These are phyloP conservation scores for Schizosaccharomyces cryophilus DNA, from an alignment of 805 yeast genomes.

Conservation along the genomic window DNA sequence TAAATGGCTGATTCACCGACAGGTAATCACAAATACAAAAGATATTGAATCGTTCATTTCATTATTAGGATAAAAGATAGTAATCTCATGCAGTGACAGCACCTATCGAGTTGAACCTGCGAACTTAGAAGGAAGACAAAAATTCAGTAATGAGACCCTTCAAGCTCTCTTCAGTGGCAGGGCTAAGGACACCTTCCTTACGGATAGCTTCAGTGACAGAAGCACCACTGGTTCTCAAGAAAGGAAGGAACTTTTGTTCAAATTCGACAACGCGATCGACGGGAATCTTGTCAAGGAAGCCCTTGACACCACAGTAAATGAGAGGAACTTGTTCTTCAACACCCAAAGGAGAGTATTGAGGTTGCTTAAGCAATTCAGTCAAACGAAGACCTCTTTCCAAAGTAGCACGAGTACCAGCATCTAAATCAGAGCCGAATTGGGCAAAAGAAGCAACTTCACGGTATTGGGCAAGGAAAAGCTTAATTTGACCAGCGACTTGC, in stretches of 20 bases:
- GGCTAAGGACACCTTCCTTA: slow-evolving; percentile 71
- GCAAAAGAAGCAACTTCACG: slow-evolving; percentile 99
- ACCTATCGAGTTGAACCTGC: not conserved
- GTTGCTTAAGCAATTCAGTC: slow-evolving; percentile 94
- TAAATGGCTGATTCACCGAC: not conserved
- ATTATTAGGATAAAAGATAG: not conserved
- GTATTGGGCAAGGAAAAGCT: slow-evolving; percentile 99
- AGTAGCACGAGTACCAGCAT: slow-evolving; percentile 98
- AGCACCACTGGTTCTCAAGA: slow-evolving; percentile 74
- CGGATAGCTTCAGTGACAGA: slow-evolving; percentile 65
- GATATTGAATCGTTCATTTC: not conserved
- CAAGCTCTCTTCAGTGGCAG: slow-evolving; percentile 66
- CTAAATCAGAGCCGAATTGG: slow-evolving; percentile 99
- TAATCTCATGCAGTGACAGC: not conserved
- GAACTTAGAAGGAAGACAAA: slow-evolving; percentile 37
- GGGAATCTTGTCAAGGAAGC: slow-evolving; percentile 77
- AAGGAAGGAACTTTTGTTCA: slow-evolving; percentile 77
- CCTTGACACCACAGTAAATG: slow-evolving; percentile 98
- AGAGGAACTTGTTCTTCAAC: slow-evolving; percentile 98
- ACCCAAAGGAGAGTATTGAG: slow-evolving; percentile 86
- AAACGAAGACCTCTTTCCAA: slow-evolving; percentile 99
- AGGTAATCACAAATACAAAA: no score
- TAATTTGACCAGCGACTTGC: slow-evolving; percentile 99
- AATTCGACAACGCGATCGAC: slow-evolving; percentile 69
- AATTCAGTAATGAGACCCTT: slow-evolving; percentile 81